Conservation (phyloP, 305 asterid genomes). For the Plantago coronopus region DNA sequence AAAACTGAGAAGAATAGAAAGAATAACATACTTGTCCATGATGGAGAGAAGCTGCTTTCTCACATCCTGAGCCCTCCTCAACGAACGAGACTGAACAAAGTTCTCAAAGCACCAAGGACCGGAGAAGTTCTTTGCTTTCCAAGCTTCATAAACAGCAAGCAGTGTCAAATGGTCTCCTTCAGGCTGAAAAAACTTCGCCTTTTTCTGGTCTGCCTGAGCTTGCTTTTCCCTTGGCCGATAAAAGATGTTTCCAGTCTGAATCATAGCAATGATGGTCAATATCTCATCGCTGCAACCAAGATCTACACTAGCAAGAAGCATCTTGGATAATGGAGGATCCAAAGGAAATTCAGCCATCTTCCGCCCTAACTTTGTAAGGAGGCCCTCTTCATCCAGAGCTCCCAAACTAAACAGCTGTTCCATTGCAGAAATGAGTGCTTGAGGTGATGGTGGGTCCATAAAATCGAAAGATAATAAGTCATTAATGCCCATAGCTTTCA, state of each 20-base stretch:
- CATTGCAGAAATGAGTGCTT: conserved; percentile 84
- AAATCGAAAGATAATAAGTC: conserved; percentile 77
- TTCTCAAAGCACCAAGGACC: conserved; percentile 91
- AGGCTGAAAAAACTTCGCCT: conserved; percentile 84
- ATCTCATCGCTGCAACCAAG: conserved; percentile 91
- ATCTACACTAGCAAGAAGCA: conserved; percentile 88
- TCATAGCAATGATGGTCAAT: conserved; percentile 83
- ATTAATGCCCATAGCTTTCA: conserved; percentile 90
- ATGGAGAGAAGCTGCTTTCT: conserved; percentile 82
- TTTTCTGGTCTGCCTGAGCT: conserved; percentile 81
- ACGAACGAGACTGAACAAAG: conserved; percentile 74
- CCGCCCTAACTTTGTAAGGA: conserved; percentile 77
- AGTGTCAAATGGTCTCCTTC: conserved; percentile 89
- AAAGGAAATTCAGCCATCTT: conserved; percentile 90
- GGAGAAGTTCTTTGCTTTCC: conserved; percentile 85
- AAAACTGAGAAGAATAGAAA: background rate
- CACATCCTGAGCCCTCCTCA: conserved; percentile 88
- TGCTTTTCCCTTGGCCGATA: conserved; percentile 85
- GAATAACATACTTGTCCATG: conserved; percentile 68
- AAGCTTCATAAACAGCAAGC: conserved; percentile 86
- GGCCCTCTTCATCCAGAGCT: conserved; percentile 88
- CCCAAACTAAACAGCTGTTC: conserved; percentile 81
- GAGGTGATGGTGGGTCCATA: conserved; percentile 93
- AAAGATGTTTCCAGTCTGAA: conserved; percentile 78
- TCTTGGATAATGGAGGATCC: conserved; percentile 82